These are phyloP conservation scores for Fusarium stilboides DNA, from an alignment of 2,329 filamentous ascomycete genomes.

Conservation along the genomic window DNA sequence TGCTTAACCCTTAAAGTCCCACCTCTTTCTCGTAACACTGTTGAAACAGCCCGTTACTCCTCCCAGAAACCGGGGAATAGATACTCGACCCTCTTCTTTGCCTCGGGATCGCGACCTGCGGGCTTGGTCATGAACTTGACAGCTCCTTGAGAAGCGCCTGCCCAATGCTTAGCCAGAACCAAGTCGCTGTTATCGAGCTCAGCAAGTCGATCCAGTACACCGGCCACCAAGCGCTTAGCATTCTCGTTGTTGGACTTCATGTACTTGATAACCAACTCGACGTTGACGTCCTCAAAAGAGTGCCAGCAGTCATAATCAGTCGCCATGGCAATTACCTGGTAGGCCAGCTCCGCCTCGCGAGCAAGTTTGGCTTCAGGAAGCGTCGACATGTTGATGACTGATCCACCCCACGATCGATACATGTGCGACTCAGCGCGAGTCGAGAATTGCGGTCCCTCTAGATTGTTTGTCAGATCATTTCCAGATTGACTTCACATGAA, in stretches of 20 bases:
- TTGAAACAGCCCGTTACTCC: conserved; percentile 34
- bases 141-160: conserved; percentile 82
- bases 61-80: conserved; percentile 87
- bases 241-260: conserved; percentile 96
- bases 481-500: conserved; percentile 8
- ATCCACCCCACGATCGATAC: conserved; percentile 94
- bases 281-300: conserved; percentile 84
- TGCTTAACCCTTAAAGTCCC: conserved; percentile 2
- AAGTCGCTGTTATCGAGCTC: conserved; percentile 83
- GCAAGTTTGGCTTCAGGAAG: conserved; percentile 97
- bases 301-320: conserved; percentile 99
- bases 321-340: conserved; percentile 99
- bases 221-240: conserved; percentile 85
- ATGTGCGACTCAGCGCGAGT: conserved; percentile 96
- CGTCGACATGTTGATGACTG: conserved; percentile 98
- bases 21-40: conserved; percentile 4
- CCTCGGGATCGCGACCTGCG: conserved; percentile 79
- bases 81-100: conserved; percentile 85
- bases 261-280: conserved; percentile 96
- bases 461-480: conserved; percentile 38
- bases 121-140: conserved; percentile 87
- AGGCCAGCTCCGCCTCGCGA: conserved; percentile 94
- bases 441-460: conserved; percentile 98
- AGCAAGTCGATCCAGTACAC: conserved; percentile 88
- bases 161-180: conserved; percentile 85